Evolutionary conservation across 495 filamentous ascomycete genomes (phyloP), one percentile per base, ranked within the genome.

Genomic region (Aspergillus carlsbadensis): DNA sequence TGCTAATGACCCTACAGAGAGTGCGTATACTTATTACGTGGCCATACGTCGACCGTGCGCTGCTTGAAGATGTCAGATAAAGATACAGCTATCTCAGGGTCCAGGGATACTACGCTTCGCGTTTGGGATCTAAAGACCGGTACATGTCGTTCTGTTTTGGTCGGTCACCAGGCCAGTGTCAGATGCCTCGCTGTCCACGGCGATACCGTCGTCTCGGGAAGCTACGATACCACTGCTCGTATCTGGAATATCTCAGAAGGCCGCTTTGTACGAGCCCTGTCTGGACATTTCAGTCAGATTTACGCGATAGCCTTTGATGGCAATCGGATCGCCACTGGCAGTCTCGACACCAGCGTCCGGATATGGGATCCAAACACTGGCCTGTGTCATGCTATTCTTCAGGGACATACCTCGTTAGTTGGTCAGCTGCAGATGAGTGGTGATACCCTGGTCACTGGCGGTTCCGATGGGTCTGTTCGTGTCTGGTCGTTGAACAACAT

Each of bases 231-330:
- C 2, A 96, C 91, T 2, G 94, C 94, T 11, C 90, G 91, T 59
- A 92, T 98, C 43, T 98, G 94, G 94, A 96, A 89, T 64, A 97
- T 98, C 22, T 90, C 89, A 2, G 88, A 96, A 69, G 95, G 94
- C 10, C 84, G 89, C 59, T 98, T 93, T 67, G 73, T 97, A 29
- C 83, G 92, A 33, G 96, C 91, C 5, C 77, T 98, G 21, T 85
- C 83, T n/a, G 94, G 94, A 0, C 94, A 98, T 74, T 98, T 96
- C 73, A 98, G 94, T 68, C 94, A 98, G 64, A 98, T 98, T 52
- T 98, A 98, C 65, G 95, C 94, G 10, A 96, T 98, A 65, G 93
- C 94, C 0, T 98, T 96, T 69, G 94, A 98, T 67, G 94, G 94
- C 17, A 81, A 82, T 45, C 81, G 91, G 49, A 93, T 98, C 44